Base-by-base conservation (phyloP, 257 asterid genomes). In the Leptodermis oblonga region DNA sequence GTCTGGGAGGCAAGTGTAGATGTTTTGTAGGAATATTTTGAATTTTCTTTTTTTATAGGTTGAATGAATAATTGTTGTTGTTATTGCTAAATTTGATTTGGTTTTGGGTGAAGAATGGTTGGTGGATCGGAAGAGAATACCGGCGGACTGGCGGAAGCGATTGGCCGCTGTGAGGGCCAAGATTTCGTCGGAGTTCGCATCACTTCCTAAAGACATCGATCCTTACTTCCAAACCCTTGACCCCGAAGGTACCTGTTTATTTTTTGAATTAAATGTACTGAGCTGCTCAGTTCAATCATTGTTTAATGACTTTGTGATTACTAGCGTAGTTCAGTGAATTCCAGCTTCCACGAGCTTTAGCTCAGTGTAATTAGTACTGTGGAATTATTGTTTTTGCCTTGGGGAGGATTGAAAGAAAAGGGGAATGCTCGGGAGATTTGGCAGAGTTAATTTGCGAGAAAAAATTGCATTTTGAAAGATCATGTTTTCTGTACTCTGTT, bases 61-160 rank as follows among this genome's bases (percentile, higher is more conserved):
- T 0, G 8, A 28, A 25, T 14, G 3, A 55, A 55, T 17, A 12
- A 34, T 36, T 34, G 64, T 53, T 62, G 17, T 33, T 61, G 54
- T 31, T 66, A 3, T 34, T n/a, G 7, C 25, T 28, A 5, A 43
- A 25, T 42, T 66, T 56, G 6, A 71, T 23, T 75, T 58, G 18
- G 14, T 23, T 65, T 53, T 71, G 74, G 74, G 59, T 86, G 85
- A 77, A 92, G 98, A 90, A 79, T 93, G 97, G 98, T 83, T 93
- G 88, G 88, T 87, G 79, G 97, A 93, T 82, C 95, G 98, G 84
- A 93, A 82, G 86, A 87, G 94, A 71, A 86, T 93, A 75, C 90
- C 96, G 53, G 78, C 62, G 80, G 97, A 88, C 76, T 93, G 95
- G 94, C 83, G 98, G 84, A 90, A 90, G 85, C 89, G 95, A 46